Base-by-base conservation (phyloP, 2,329 filamentous ascomycete species). In the Ceratocystis ficicola region DNA sequence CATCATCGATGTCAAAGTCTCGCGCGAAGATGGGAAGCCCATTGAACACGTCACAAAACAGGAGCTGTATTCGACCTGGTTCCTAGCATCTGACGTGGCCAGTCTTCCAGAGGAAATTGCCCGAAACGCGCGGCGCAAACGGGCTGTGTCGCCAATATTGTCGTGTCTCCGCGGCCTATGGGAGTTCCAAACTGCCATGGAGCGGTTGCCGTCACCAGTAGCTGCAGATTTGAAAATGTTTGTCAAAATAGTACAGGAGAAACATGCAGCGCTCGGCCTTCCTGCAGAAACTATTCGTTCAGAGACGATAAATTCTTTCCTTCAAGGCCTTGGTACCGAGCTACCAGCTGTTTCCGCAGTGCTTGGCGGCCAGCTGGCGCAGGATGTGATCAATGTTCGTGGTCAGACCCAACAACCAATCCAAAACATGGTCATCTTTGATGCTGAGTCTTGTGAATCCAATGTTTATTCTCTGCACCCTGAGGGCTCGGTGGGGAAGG, bases 381-480 rank as follows among this genome's bases (percentile, higher is more conserved):
- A 99, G 76, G 94, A 99, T 73, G 91, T 96, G 63, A 97, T 99
- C 77, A 97, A 97, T 72, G 92, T 96, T 41, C 82, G 97, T 5
- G 90, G 92, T 62, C 86, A 89, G 73, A 86, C 88, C 50, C 91
- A 97, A 77, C 94, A 96, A 75, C 94, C 94, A 0, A 88, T 99
- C 52, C 94, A 99, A 77, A 99, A 99, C 75, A 85, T 96, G 74
- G 83, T 96, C 62, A 79, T 97, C 22, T 96, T 97, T 72, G 91
- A 97, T 74, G 92, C 92, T 15, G 88, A 90, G 70, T 83, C 81
- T 59, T 88, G 89, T 75, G 83, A 89, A 69, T 89, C 88, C 0
- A 85, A 85, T 1, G 86, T 94, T 70, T 96, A 94, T 73, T 82
- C 90, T 1, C 79, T 97, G 52, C 90, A 95, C 73, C 89, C 90